phyloP scores from a whole-genome alignment of 257 asterid genomes.

The Solanum lycopersicoides region DNA sequence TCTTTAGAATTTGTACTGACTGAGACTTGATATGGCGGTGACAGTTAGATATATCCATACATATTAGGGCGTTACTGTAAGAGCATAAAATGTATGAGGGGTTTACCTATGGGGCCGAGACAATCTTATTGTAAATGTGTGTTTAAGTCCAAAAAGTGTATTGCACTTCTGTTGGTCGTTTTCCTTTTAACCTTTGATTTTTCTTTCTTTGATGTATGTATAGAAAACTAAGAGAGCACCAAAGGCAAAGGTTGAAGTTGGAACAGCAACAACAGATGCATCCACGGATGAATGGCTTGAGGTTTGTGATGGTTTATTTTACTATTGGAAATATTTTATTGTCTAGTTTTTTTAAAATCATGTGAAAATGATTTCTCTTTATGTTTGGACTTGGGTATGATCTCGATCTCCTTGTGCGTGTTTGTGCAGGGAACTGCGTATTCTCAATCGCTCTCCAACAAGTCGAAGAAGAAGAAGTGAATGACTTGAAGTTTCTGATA shows the following conservation, averaged over 20 bases:
- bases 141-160: not conserved
- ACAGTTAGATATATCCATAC: not conserved
- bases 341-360: not conserved
- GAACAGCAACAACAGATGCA: slow-evolving; percentile 83
- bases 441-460: slow-evolving; percentile 38
- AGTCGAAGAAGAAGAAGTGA: slow-evolving; percentile 89
- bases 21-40: not conserved
- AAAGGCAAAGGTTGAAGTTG: slow-evolving; percentile 78
- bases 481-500: slow-evolving; percentile 8
- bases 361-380: not conserved
- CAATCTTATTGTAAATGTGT: not conserved
- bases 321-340: not conserved
- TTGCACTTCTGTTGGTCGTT: not conserved
- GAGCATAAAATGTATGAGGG: not conserved
- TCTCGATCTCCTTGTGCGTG: not conserved
- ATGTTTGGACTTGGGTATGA: not conserved
- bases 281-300: slow-evolving; percentile 92
- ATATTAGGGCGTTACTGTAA: not conserved
- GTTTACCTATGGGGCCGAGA: not conserved
- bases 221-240: slow-evolving; percentile 89
- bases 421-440: slow-evolving; percentile 72
- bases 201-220: not conserved
- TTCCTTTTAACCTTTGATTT: not conserved
- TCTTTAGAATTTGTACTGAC: not conserved
- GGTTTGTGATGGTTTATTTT: slow-evolving; percentile 34